phyloP scores from a whole-genome alignment of 2,329 filamentous ascomycete genomes.

The Pochonia chlamydosporia region DNA sequence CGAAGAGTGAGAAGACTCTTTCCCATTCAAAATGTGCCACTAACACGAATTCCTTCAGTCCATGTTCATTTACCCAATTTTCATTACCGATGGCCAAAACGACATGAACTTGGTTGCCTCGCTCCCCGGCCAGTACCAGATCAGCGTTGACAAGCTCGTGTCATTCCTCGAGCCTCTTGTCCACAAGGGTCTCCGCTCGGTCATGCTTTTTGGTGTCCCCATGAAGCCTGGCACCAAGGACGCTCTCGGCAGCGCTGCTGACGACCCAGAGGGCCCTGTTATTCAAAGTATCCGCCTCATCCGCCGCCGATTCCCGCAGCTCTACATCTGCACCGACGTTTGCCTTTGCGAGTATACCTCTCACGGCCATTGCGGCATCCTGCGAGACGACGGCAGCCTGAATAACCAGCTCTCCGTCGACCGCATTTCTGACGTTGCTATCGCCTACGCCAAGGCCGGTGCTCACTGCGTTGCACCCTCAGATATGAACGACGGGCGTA shows the following conservation, averaged over 20 bases:
- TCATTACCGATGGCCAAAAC: constrained; percentile 89
- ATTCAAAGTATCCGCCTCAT: constrained; percentile 82
- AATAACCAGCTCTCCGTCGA: constrained; percentile 94
- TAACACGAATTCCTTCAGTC: constrained; percentile 48
- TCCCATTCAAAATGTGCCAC: not conserved
- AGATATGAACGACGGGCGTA: constrained; percentile 98
- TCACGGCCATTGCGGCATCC: constrained; percentile 94
- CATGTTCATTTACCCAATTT: constrained; percentile 97
- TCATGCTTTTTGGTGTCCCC: constrained; percentile 94
- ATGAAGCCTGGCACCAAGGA: constrained; percentile 78
- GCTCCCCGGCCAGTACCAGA: constrained; percentile 82
- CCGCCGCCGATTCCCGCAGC: constrained; percentile 75
- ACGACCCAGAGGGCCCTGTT: constrained; percentile 89
- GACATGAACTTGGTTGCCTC: constrained; percentile 88
- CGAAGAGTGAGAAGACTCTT: too few relatives aligned
- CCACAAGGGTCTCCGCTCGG: constrained; percentile 82
- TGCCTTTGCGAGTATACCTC: constrained; percentile 98
- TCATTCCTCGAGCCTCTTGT: constrained; percentile 82
- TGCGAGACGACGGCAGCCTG: constrained; percentile 84
- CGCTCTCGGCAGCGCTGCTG: constrained; percentile 82
- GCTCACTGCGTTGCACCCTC: constrained; percentile 96
- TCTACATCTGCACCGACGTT: constrained; percentile 90
- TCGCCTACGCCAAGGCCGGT: constrained; percentile 91
- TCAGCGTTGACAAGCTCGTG: constrained; percentile 79
- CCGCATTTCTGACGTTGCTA: constrained; percentile 92